phyloP scores from a whole-genome alignment of 306 rosid species.

The Rosa persica region DNA sequence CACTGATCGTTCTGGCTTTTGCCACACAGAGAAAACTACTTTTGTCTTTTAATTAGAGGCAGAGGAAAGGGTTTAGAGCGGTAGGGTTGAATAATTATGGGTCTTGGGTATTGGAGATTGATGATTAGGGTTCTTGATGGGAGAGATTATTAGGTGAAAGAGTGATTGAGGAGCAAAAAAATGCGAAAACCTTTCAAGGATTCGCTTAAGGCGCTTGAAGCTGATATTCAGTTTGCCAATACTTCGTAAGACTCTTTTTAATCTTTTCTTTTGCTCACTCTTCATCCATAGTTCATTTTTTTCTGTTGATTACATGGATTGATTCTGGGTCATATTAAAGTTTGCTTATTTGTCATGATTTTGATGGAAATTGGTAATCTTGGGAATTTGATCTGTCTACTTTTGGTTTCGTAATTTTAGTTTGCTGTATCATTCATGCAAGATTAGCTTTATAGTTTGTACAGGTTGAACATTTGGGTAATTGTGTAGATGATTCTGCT shows the following conservation, averaged over 20 bases:
- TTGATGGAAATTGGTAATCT: neutral
- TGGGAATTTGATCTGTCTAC: neutral
- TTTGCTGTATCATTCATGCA: neutral
- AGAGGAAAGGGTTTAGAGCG: neutral
- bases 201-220: slow-evolving; percentile 92
- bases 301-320: neutral
- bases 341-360: slow-evolving; percentile 9
- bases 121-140: neutral
- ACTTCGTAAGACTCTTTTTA: slow-evolving; percentile 49
- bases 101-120: neutral
- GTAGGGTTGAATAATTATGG: neutral
- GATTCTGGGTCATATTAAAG: slow-evolving; percentile 11
- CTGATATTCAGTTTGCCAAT: slow-evolving; percentile 88
- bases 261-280: neutral
- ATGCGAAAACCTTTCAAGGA: slow-evolving; percentile 87
- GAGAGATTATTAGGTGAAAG: slow-evolving; percentile 22
- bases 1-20: too few species aligned
- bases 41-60: neutral
- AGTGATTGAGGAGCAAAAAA: slow-evolving; percentile 16
- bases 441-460: neutral
- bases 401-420: neutral
- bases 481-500: neutral
- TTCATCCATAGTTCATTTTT: neutral
- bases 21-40: too few species aligned
- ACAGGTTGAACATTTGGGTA: neutral